phyloP scores from a whole-genome alignment of 345 rosid species.

The Pelargonium nanum region DNA sequence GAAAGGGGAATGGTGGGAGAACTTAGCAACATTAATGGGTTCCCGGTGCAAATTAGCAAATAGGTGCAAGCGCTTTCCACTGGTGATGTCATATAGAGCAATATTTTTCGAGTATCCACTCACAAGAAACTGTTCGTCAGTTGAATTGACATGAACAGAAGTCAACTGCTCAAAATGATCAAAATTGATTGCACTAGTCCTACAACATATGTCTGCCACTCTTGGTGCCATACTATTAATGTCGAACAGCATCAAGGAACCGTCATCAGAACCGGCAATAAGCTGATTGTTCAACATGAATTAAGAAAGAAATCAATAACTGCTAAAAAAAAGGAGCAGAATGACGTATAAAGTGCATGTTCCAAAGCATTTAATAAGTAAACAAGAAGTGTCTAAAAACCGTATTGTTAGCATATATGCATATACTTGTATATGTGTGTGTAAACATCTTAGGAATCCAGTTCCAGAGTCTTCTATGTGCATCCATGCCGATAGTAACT shows the following conservation, averaged over 20 bases:
- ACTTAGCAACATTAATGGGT: slow-evolving; percentile 43
- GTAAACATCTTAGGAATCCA: too few species aligned
- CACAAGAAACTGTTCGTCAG: slow-evolving; percentile 32
- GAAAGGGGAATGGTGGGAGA: slow-evolving; percentile 37
- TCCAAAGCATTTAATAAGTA: slow-evolving; percentile 1
- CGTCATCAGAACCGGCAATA: slow-evolving; percentile 36
- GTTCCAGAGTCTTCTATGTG: too few species aligned
- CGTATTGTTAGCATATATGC: too few species aligned
- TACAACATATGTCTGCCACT: slow-evolving; percentile 13
- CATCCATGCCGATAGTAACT: too few species aligned
- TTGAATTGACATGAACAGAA: slow-evolving; percentile 40
- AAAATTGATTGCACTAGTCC: slow-evolving; percentile 15
- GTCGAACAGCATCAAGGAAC: slow-evolving; percentile 38
- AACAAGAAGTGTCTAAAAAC: background rate
- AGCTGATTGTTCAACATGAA: slow-evolving; percentile 23
- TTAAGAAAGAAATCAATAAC: slow-evolving; percentile 5
- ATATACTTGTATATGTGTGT: too few species aligned
- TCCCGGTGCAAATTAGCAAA: slow-evolving; percentile 37
- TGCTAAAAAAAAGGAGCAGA: slow-evolving; percentile 3
- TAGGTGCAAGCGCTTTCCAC: slow-evolving; percentile 23
- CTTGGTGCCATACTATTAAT: slow-evolving; percentile 16
- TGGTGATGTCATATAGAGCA: slow-evolving; percentile 33
- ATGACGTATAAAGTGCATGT: background rate
- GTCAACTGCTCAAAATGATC: slow-evolving; percentile 36
- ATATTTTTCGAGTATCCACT: slow-evolving; percentile 41